phyloP scores from a whole-genome alignment of 169 alveolate genomes.

The Blepharisma undulans region DNA sequence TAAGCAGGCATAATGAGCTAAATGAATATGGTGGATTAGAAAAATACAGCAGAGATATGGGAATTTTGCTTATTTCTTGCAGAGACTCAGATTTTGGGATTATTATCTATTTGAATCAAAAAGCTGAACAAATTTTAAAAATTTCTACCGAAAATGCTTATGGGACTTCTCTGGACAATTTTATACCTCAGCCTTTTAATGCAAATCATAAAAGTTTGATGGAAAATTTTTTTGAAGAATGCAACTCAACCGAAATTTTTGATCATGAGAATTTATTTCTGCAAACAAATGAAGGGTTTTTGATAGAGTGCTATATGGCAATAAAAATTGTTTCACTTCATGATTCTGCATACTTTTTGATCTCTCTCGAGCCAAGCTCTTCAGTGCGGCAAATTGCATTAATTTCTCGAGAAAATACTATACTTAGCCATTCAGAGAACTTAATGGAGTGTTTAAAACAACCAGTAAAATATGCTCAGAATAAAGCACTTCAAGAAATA shows the following conservation, averaged over 20 bases:
- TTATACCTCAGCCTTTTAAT: neutral
- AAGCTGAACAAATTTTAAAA: neutral
- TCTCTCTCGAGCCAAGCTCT: too few species aligned
- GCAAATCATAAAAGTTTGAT: neutral
- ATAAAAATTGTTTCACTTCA: too few species aligned
- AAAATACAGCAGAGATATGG: neutral
- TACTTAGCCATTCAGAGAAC: too few species aligned
- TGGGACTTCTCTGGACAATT: neutral
- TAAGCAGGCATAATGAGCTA: too few species aligned
- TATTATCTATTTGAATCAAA: neutral
- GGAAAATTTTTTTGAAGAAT: too few species aligned
- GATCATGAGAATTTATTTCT: neutral
- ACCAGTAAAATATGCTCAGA: too few species aligned
- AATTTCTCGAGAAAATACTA: too few species aligned
- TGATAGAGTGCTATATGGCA: neutral
- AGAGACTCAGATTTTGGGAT: neutral
- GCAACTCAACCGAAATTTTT: too few species aligned
- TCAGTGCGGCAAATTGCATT: too few species aligned
- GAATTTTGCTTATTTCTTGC: constrained; percentile 11
- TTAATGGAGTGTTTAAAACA: too few species aligned
- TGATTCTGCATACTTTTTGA: too few species aligned
- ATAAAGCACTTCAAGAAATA: too few species aligned
- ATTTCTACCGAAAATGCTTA: neutral
- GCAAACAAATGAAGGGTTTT: neutral
- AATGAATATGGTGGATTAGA: neutral